Percentiles rank a stretch among this genome's conserved stretches.
These are phyloP conservation scores for Neurospora sp. DNA, from an alignment of 495 filamentous ascomycete species.

Conservation along the genomic window DNA sequence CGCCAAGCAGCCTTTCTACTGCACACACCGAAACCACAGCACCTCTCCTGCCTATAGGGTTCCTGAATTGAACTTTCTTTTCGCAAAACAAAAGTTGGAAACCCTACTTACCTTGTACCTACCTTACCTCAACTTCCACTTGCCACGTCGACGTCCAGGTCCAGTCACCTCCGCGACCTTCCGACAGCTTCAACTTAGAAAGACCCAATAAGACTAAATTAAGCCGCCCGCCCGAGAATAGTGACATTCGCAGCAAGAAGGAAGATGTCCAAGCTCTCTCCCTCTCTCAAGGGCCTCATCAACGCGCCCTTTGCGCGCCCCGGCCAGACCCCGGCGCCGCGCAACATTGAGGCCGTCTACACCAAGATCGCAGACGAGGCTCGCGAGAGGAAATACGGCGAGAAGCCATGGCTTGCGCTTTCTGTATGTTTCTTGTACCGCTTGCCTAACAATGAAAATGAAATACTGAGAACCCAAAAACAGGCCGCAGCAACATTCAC, in stretches of 20 bases:
- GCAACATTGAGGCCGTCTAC: constrained; percentile 50
- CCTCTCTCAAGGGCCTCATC: constrained; percentile 60
- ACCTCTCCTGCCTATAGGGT: background rate
- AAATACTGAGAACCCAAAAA: background rate
- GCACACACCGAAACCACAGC: background rate
- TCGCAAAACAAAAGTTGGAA: background rate
- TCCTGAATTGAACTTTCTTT: background rate
- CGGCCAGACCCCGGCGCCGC: constrained; percentile 52
- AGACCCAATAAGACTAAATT: background rate
- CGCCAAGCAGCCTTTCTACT: background rate
- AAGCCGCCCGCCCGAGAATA: background rate
- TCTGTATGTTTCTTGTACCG: constrained; percentile 34
- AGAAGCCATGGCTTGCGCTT: constrained; percentile 54
- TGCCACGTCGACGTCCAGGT: background rate
- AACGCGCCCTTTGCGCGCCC: constrained; percentile 57
- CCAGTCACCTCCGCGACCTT: background rate
- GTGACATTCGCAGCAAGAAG: background rate
- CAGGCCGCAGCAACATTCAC: constrained; percentile 29
- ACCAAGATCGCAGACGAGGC: constrained; percentile 47
- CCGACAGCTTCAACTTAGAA: background rate
- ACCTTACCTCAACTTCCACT: background rate
- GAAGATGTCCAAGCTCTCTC: constrained; percentile 59
- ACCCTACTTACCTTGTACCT: background rate
- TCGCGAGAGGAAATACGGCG: constrained; percentile 41
- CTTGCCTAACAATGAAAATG: background rate